Evolutionary conservation across 305 asterid species (phyloP).

Genomic region (Ilex paraguariensis): DNA sequence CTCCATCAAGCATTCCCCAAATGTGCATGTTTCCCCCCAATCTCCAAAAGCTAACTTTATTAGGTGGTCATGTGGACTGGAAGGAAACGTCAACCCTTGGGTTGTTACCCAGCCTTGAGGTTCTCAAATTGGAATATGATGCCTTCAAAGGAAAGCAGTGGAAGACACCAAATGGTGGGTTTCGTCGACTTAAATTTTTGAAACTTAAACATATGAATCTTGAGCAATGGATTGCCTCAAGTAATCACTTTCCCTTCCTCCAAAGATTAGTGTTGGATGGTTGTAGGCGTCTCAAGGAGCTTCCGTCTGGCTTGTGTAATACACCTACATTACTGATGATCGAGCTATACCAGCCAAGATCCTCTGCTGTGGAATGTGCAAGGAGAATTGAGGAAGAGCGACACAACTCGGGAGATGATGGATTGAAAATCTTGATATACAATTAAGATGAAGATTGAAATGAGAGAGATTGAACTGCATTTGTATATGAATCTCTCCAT

Average conservation of each 20-base stretch:
- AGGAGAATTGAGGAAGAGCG: constrained; percentile 6
- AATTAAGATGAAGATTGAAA: no score
- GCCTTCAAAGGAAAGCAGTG: not conserved
- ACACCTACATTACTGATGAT: constrained; percentile 11
- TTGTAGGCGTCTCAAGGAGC: not conserved
- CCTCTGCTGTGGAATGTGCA: constrained; percentile 11
- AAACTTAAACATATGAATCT: not conserved
- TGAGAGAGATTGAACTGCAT: no score
- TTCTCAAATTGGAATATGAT: constrained; percentile 5
- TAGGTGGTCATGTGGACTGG: not conserved
- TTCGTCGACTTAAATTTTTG: constrained; percentile 6
- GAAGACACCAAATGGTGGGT: constrained; percentile 6
- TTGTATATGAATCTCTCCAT: no score
- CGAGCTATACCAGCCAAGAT: constrained; percentile 6
- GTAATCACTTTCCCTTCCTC: constrained; percentile 14
- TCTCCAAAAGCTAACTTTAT: constrained; percentile 4
- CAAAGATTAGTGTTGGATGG: constrained; percentile 6
- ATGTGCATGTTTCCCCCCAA: constrained; percentile 2
- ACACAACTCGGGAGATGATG: constrained; percentile 2
- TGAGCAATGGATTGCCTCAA: constrained; percentile 1
- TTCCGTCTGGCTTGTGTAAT: constrained; percentile 14
- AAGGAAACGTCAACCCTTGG: constrained; percentile 5
- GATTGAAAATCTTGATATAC: not conserved
- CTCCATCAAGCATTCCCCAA: not conserved
- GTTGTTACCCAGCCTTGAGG: constrained; percentile 11